phyloP scores from a whole-genome alignment of 2,329 filamentous ascomycete genomes.

The Fusarium dlaminii region DNA sequence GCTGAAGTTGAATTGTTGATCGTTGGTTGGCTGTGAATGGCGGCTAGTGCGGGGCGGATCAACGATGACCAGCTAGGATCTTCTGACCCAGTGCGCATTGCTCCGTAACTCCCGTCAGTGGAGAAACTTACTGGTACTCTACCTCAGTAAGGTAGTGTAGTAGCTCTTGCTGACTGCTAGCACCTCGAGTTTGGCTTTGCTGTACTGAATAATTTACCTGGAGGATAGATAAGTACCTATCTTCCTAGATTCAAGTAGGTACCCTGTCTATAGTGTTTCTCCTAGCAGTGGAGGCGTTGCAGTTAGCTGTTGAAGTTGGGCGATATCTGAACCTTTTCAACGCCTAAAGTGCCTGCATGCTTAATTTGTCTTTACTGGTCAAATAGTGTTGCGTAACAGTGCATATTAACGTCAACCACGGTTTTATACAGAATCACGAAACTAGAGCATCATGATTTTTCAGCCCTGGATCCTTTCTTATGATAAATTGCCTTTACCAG shows the following conservation, averaged over 20 bases:
- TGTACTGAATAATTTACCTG: background rate
- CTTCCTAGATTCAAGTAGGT: background rate
- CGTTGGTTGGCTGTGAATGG: conserved; percentile 8
- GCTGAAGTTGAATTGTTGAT: conserved; percentile 19
- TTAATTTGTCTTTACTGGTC: background rate
- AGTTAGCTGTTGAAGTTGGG: background rate
- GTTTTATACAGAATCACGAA: background rate
- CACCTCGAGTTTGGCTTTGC: background rate
- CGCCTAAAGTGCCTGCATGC: background rate
- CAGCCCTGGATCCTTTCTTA: background rate
- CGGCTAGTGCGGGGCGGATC: conserved; percentile 36
- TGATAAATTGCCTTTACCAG: background rate
- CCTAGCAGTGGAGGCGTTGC: background rate
- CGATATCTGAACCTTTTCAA: background rate
- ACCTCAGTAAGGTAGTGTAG: background rate
- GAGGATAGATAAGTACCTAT: background rate
- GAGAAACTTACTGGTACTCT: background rate
- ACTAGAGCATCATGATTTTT: background rate
- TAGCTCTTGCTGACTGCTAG: background rate
- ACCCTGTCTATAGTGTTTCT: background rate
- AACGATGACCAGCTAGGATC: conserved; percentile 40
- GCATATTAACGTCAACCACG: background rate
- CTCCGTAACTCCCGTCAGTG: background rate
- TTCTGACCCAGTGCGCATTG: background rate
- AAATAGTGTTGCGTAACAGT: background rate